Conservation (phyloP, 2,329 filamentous ascomycete species). For the Pseudogymnoascus sp. region DNA sequence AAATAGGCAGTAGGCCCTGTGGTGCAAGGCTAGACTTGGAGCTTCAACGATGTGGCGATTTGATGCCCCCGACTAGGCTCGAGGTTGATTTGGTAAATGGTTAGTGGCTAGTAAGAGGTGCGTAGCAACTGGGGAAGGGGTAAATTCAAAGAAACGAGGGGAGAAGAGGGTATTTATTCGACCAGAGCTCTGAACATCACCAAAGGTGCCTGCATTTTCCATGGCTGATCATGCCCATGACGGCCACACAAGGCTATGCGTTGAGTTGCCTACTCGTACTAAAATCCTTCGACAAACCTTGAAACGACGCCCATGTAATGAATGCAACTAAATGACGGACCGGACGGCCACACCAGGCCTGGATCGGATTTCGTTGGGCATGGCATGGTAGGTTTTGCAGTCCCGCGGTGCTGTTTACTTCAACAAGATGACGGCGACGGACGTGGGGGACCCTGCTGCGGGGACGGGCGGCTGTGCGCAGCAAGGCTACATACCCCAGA, state of each 20-base stretch:
- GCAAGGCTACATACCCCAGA: too few species aligned
- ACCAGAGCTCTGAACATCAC: background rate
- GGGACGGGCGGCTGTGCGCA: too few species aligned
- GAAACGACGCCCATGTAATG: constrained; percentile 1
- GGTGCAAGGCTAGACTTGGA: background rate
- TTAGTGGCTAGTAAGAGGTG: background rate
- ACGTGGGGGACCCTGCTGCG: background rate
- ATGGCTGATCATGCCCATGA: background rate
- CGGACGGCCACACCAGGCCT: background rate
- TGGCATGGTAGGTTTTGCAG: background rate
- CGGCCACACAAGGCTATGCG: background rate
- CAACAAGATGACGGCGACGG: background rate
- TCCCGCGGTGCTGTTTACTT: background rate
- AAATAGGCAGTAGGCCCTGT: too few species aligned
- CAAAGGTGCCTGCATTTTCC: background rate
- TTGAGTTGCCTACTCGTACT: background rate
- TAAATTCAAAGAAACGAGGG: background rate
- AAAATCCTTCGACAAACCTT: background rate
- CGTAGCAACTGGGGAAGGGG: background rate
- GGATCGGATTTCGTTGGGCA: background rate
- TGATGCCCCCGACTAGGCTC: background rate
- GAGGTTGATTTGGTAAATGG: background rate
- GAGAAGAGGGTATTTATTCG: background rate
- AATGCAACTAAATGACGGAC: background rate
- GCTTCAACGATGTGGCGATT: background rate